These are phyloP conservation scores for Cladophialophora exuberans DNA, from an alignment of 2,329 filamentous ascomycete species.

Conservation along the genomic window DNA sequence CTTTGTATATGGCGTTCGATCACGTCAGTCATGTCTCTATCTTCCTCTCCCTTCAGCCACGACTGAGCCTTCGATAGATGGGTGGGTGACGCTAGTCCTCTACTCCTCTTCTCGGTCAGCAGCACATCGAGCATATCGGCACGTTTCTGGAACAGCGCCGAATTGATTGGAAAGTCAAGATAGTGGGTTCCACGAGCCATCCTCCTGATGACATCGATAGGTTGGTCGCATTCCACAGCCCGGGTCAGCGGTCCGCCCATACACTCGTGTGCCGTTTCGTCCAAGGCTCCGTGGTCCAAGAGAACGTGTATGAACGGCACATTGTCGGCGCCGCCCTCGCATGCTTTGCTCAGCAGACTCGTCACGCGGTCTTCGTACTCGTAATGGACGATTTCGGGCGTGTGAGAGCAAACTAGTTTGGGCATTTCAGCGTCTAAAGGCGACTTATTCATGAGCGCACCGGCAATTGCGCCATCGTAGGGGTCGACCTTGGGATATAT, in stretches of 20 bases:
- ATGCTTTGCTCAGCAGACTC: neutral
- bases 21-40: neutral
- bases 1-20: neutral
- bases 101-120: neutral
- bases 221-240: slow-evolving; percentile 3
- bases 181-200: neutral
- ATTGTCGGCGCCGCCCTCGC: neutral
- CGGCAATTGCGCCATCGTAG: neutral
- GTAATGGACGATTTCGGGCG: neutral
- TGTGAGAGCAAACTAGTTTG: slow-evolving; percentile 2
- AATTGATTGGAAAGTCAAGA: slow-evolving; percentile 1
- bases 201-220: slow-evolving; percentile 1
- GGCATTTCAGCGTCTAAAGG: neutral
- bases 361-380: neutral
- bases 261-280: neutral
- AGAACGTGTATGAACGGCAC: slow-evolving; percentile 1
- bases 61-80: neutral
- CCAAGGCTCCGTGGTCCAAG: slow-evolving; percentile 5
- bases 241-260: slow-evolving; percentile 3
- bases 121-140: neutral
- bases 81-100: neutral
- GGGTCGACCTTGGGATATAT: neutral
- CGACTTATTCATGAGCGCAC: neutral
- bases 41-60: neutral
- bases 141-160: neutral